Evolutionary conservation across 1,284 basidiomycete genomes (phyloP), one percentile per base, ranked within the genome.

Genomic region (Volvariella surrecta): DNA sequence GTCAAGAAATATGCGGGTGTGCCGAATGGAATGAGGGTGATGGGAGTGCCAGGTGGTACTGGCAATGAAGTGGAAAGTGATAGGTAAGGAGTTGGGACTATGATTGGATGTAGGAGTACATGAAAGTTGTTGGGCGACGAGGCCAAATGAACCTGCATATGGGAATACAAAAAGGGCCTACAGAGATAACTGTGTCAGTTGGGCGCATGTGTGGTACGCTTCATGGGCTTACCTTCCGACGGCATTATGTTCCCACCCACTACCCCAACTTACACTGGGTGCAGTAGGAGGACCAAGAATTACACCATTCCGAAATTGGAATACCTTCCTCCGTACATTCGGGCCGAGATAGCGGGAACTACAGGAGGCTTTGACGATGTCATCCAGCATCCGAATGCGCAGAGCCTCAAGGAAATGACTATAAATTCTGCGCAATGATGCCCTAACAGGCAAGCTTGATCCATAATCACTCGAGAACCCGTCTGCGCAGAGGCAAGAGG

Each of bases 1-100:
- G 74, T 70, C 24, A 87, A 64, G 50, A 74, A 84, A 57, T 80
- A 86, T 1, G 85, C 85, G 3, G 85, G 84, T 1, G 73, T 77
- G 17, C 74, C 79, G 50, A 79, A 71, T 1, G 85, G 84, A 18
- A 87, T 65, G 3, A 88, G 63, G 7, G 67, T 68, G 35, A 88
- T 76, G 3, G 82, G 82, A 11, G 75, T 70, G 15, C 84, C 82
- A 3, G 76, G 57, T 20, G 71, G 57, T 9, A 74, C 58, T 4
- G 74, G 73, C 4, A 68, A 57, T 19, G 58, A 56, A 28, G 54
- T 44, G 11, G 54, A 44, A 2, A 67, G 51, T 17, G 62, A 57
- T 10, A 58, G 45, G 45, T 62, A 76, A 17, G 73, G 68, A 1
- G 82, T 82, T 7, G 72, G 59, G 3, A 64, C 63, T 34, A 83